A percentile compares a stretch with the other conserved stretches of the same genome.
Conservation (phyloP, 495 filamentous ascomycete genomes). For the Xylaria telfairii region DNA sequence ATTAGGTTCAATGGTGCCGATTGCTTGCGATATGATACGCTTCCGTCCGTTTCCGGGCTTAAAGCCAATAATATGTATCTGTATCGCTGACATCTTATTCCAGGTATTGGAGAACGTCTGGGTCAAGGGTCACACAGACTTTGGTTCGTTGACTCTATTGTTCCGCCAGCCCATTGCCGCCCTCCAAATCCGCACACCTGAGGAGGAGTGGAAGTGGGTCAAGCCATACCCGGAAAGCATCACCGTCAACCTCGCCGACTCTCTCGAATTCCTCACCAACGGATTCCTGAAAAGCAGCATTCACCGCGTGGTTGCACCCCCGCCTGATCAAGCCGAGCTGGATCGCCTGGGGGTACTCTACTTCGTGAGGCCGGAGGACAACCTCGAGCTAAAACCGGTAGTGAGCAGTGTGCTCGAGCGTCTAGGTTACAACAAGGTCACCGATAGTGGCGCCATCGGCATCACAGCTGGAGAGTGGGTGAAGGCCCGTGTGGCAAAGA, state of each 20-base stretch:
- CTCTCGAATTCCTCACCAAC: conserved; percentile 55
- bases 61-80: background rate
- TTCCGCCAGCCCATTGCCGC: conserved; percentile 61
- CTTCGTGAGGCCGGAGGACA: conserved; percentile 47
- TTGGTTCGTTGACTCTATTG: conserved; percentile 61
- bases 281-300: conserved; percentile 60
- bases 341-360: conserved; percentile 60
- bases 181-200: conserved; percentile 56
- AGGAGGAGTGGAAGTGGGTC: conserved; percentile 58
- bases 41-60: background rate
- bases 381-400: conserved; percentile 40
- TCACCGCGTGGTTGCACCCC: conserved; percentile 58
- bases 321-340: conserved; percentile 56
- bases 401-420: conserved; percentile 38
- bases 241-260: conserved; percentile 60
- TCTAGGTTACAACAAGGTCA: conserved; percentile 40
- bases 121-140: conserved; percentile 61
- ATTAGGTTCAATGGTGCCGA: background rate
- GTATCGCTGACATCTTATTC: background rate
- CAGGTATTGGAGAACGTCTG: conserved; percentile 37
- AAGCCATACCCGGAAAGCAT: conserved; percentile 59
- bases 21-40: background rate
- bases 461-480: conserved; percentile 52
- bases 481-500: conserved; percentile 44
- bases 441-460: conserved; percentile 43